A percentile compares a stretch with the other conserved stretches of the same genome.
Evolutionary conservation across 2,329 filamentous ascomycete genomes (phyloP).

Genomic region (Penicillium sp.): DNA sequence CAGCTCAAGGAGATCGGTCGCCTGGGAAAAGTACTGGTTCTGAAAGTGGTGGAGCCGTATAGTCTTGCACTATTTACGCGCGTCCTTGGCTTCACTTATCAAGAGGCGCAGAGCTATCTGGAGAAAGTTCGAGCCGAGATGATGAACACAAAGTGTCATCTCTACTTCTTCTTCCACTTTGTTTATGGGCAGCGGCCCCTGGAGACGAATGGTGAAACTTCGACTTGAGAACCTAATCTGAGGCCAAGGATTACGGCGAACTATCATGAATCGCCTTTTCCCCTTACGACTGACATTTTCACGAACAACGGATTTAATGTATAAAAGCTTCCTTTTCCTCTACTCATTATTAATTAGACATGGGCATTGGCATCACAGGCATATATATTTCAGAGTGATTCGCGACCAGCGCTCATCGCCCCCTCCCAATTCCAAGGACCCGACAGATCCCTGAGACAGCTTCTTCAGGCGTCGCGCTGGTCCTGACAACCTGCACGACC

Average conservation of each 20-base stretch:
- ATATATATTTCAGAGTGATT: neutral
- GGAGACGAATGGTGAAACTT: constrained; percentile 2
- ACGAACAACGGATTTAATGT: constrained; percentile 9
- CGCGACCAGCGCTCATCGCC: constrained; percentile 7
- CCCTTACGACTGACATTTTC: constrained; percentile 5
- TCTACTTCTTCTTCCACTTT: constrained; percentile 33
- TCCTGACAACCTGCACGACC: constrained; percentile 29
- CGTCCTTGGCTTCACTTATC: constrained; percentile 33
- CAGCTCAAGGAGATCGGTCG: constrained; percentile 37
- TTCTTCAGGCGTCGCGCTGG: constrained; percentile 28
- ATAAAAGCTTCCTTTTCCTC: constrained; percentile 1
- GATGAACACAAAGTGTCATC: constrained; percentile 24
- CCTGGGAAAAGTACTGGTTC: constrained; percentile 29
- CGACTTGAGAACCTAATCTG: neutral
- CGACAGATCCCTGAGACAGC: constrained; percentile 28
- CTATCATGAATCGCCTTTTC: neutral
- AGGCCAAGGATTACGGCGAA: neutral
- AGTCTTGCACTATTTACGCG: constrained; percentile 40
- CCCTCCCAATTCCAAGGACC: constrained; percentile 20
- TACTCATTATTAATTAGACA: neutral
- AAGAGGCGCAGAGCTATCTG: constrained; percentile 32
- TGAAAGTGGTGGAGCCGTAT: constrained; percentile 39
- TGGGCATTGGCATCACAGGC: neutral
- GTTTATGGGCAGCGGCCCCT: constrained; percentile 34
- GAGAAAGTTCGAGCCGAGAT: constrained; percentile 30